Evolutionary conservation across 202 grass and related monocot species (phyloP), one percentile per base, ranked within the genome.

Genomic region (Digitaria exilis): DNA sequence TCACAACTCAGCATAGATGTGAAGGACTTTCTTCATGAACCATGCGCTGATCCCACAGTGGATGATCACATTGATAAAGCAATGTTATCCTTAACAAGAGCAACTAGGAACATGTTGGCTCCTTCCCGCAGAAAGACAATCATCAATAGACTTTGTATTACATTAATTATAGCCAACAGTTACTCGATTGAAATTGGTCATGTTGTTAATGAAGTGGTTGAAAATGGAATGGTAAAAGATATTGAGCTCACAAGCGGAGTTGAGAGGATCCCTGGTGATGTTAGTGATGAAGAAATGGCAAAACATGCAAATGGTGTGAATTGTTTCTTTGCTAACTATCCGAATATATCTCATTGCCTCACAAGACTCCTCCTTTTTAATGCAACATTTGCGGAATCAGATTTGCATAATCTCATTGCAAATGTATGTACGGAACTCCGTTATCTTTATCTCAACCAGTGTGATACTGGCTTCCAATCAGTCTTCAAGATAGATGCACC

Each of bases 201-300:
- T 65, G 45, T 78, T 35, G 28, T 78, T 65, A 50, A 46, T 50
- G 43, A 78, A 35, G 59, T 44, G 0, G 45, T 65, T 65, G 43
- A 50, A n/a, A 78, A 78, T 35, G 43, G 76, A 9, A 50, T 78
- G 59, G 10, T 78, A 30, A 48, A 64, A 31, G 75, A 49, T 49
- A 34, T 64, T 22, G 43, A 78, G 57, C 75, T 78, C 41, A 49
- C 19, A 22, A 64, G 75, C 49, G 75, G 75, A 18, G 11, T 64
- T 32, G 41, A 78, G 26, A 77, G 25, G 59, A 1, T 48, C 12
- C 17, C 6, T n/a, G 2, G 3, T 1, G 10, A 30, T 64, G 42
- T 49, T 32, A 21, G 15, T 30, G 11, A 34, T 30, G 58, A 49
- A 1, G 58, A 78, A 32, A 64, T 64, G 75, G 17, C 14, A 64